Evolutionary conservation across 2,329 filamentous ascomycete genomes (phyloP).

Genomic region (Periconia sp.): DNA sequence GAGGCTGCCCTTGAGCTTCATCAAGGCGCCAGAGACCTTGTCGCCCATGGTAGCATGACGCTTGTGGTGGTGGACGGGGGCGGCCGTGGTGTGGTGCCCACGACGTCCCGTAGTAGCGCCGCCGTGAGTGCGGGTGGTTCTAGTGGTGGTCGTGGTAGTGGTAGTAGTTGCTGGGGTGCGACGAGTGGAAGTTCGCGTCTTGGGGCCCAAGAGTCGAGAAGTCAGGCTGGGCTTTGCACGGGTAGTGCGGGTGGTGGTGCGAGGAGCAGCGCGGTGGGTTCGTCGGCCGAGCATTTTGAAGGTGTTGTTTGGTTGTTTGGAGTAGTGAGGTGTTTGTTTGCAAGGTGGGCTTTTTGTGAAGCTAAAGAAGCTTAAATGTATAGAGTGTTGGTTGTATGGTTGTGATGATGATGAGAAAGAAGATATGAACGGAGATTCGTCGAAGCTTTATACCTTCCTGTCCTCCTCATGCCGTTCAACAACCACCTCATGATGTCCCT

Average conservation of each 20-base stretch:
- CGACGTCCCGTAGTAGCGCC: constrained; percentile 18
- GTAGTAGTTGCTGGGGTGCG: constrained; percentile 41
- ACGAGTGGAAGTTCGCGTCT: constrained; percentile 38
- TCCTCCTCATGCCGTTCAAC: too few relatives aligned
- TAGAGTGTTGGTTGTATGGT: neutral
- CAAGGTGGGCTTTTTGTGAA: constrained; percentile 1
- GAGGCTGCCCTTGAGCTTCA: constrained; percentile 71
- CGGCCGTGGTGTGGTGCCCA: constrained; percentile 14
- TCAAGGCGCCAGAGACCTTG: constrained; percentile 75
- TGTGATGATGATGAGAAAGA: neutral
- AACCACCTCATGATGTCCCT: too few relatives aligned
- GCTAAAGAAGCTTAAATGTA: constrained; percentile 2
- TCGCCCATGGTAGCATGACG: constrained; percentile 71
- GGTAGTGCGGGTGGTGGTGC: constrained; percentile 31
- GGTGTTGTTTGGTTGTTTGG: constrained; percentile 8
- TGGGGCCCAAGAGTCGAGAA: constrained; percentile 53
- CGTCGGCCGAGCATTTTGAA: constrained; percentile 30
- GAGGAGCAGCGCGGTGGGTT: constrained; percentile 25
- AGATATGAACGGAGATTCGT: neutral
- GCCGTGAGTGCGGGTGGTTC: constrained; percentile 48
- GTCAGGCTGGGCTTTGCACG: constrained; percentile 55
- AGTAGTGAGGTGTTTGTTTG: constrained; percentile 3
- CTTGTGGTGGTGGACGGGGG: constrained; percentile 60
- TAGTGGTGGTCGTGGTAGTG: constrained; percentile 44
- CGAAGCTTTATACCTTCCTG: constrained; percentile 5